phyloP scores from a whole-genome alignment of 148 eudicot genomes.

The Rhododendron kiyosumense region DNA sequence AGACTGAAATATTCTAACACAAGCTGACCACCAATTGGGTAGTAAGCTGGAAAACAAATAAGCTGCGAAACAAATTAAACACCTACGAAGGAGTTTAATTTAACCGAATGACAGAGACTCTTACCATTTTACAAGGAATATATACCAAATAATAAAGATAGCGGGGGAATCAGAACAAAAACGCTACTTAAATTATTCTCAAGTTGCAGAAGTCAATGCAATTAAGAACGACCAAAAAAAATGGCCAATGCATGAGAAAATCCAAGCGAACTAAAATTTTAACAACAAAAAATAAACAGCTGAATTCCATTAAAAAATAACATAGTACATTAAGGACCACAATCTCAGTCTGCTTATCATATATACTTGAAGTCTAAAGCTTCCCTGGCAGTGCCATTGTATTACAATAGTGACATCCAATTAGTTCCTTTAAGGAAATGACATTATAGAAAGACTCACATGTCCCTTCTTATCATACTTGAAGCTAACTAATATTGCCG shows the following conservation, averaged over 20 bases:
- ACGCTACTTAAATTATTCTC: background rate
- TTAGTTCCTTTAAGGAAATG: background rate
- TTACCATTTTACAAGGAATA: background rate
- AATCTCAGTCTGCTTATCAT: background rate
- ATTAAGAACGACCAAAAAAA: background rate
- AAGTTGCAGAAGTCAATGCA: background rate
- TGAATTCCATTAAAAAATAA: background rate
- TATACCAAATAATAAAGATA: no score
- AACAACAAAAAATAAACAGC: background rate
- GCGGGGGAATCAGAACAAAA: background rate
- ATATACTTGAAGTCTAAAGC: background rate
- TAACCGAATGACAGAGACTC: background rate
- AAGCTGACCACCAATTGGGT: background rate
- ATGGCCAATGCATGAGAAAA: background rate
- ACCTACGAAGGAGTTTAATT: background rate
- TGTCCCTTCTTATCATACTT: background rate
- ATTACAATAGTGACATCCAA: background rate
- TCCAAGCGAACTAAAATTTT: background rate
- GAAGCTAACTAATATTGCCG: background rate
- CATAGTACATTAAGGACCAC: background rate
- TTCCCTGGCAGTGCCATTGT: background rate
- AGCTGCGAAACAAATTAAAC: background rate
- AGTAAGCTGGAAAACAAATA: background rate
- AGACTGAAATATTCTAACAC: background rate
- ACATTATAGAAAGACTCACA: background rate